A percentile compares a stretch with the other conserved stretches of the same genome.
Conservation (phyloP, 805 yeast genomes). For the Ogataea pini region DNA sequence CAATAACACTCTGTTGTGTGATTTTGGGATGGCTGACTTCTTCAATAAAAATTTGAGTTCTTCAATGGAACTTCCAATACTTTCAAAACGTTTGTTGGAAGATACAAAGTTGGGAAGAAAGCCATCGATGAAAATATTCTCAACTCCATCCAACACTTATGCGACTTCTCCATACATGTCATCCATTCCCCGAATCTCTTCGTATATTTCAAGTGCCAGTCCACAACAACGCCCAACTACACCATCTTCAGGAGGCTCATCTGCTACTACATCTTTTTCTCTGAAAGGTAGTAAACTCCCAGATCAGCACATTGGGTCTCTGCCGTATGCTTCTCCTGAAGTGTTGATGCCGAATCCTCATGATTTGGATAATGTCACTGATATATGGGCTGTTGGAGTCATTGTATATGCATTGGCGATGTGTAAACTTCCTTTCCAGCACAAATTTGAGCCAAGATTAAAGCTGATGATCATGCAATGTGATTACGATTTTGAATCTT, state of each 20-base stretch:
- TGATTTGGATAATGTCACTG: conserved; percentile 63
- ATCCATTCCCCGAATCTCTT: neutral
- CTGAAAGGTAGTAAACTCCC: conserved; percentile 38
- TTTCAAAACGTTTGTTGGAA: conserved; percentile 19
- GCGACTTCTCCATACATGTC: conserved; percentile 2
- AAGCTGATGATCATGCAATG: conserved; percentile 72
- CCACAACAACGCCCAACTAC: conserved; percentile 15
- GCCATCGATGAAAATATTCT: neutral
- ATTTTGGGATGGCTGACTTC: conserved; percentile 76
- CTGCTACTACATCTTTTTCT: conserved; percentile 8
- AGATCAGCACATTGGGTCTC: conserved; percentile 77
- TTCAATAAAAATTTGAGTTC: conserved; percentile 17
- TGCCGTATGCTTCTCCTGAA: conserved; percentile 94
- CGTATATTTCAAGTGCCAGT: conserved; percentile 9
- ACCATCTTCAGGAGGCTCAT: conserved; percentile 7
- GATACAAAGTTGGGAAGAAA: conserved; percentile 8
- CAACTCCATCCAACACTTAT: neutral
- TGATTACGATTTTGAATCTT: conserved; percentile 49
- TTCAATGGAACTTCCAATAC: conserved; percentile 14
- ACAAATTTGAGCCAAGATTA: conserved; percentile 78
- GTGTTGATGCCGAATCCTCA: conserved; percentile 63
- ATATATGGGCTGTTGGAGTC: conserved; percentile 91
- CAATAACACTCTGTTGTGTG: conserved; percentile 63
- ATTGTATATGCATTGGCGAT: conserved; percentile 68
- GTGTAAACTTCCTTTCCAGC: conserved; percentile 80